These are phyloP conservation scores for Penicillium nordicum DNA, from an alignment of 2,329 filamentous ascomycete genomes.

Conservation along the genomic window DNA sequence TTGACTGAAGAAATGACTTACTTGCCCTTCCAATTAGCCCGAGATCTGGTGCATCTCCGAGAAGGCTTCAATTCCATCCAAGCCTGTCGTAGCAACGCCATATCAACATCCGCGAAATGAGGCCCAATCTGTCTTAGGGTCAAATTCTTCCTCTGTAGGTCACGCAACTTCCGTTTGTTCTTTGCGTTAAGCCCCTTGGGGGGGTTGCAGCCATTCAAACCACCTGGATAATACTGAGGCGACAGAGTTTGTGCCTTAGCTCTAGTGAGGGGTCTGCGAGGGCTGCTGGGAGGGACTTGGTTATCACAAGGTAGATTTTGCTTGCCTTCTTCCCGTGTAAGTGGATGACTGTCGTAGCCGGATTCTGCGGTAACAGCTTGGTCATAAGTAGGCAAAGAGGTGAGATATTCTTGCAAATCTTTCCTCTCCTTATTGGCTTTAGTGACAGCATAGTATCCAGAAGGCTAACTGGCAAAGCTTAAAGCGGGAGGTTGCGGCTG, in stretches of 20 bases:
- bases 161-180: background rate
- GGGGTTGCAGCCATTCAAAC: background rate
- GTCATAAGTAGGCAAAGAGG: no score
- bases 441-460: background rate
- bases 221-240: background rate
- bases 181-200: background rate
- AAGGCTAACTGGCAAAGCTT: background rate
- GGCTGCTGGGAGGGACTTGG: background rate
- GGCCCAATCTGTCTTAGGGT: constrained; percentile 7
- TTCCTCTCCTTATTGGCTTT: no score
- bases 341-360: no score
- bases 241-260: background rate
- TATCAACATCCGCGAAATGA: no score
- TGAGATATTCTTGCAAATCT: no score
- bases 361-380: no score
- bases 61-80: no score
- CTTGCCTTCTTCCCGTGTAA: no score
- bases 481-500: background rate
- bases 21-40: background rate
- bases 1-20: background rate
- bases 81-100: no score
- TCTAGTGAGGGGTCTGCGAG: background rate
- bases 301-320: background rate
- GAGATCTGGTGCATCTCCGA: no score
- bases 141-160: background rate